These are phyloP conservation scores for Teratosphaeria viscida DNA, from an alignment of 2,329 filamentous ascomycete species.

Conservation along the genomic window DNA sequence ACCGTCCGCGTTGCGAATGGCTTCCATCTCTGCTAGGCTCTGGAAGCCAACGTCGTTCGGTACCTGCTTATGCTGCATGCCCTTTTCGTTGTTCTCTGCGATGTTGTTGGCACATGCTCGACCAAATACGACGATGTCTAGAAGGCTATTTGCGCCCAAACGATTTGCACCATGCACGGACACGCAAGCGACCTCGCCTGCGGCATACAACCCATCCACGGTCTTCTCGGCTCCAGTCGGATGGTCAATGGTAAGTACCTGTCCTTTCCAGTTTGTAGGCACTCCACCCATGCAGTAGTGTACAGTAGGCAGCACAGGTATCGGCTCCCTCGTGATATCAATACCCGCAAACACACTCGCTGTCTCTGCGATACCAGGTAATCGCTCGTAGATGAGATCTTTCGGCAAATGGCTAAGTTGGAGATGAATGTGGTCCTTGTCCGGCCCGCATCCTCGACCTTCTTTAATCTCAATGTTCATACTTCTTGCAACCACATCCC, in stretches of 20 bases:
- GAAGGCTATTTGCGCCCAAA: constrained; percentile 38
- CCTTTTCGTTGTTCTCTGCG: constrained; percentile 29
- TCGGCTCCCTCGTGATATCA: constrained; percentile 39
- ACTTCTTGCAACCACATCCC: constrained; percentile 38
- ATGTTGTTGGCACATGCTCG: constrained; percentile 36
- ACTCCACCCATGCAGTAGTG: constrained; percentile 45
- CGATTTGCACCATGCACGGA: constrained; percentile 41
- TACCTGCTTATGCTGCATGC: constrained; percentile 24
- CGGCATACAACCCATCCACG: constrained; percentile 39
- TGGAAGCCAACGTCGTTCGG: constrained; percentile 24
- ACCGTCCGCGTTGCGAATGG: constrained; percentile 29
- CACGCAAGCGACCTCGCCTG: constrained; percentile 40
- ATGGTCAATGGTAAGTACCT: constrained; percentile 33
- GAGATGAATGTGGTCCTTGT: constrained; percentile 39
- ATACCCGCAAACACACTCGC: constrained; percentile 41
- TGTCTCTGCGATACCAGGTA: constrained; percentile 43
- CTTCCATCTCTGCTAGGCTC: constrained; percentile 23
- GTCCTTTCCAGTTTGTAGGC: constrained; percentile 40
- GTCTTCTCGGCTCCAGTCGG: constrained; percentile 29
- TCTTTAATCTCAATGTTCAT: constrained; percentile 42
- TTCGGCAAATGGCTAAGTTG: constrained; percentile 39
- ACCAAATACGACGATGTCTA: constrained; percentile 42
- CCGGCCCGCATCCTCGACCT: constrained; percentile 35
- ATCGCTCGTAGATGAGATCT: constrained; percentile 37
- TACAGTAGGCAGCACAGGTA: constrained; percentile 41